phyloP scores from a whole-genome alignment of 2,329 filamentous ascomycete genomes.

The Pezicula rhizophila region DNA sequence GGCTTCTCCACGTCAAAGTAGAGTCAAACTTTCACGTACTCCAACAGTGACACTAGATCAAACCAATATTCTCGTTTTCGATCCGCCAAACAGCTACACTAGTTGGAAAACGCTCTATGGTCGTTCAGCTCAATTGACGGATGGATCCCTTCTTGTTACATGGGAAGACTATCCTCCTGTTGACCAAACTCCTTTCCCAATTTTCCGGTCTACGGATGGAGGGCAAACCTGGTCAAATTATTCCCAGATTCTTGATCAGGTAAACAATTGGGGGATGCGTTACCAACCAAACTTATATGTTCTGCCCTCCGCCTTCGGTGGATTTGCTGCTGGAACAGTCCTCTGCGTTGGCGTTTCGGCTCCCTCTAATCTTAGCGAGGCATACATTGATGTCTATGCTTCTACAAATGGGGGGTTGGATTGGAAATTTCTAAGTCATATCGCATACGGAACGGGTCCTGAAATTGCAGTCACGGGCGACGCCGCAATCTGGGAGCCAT shows the following conservation, averaged over 20 bases:
- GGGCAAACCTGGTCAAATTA: slow-evolving; percentile 54
- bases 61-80: too few relatives aligned
- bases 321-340: slow-evolving; percentile 53
- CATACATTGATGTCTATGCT: slow-evolving; percentile 63
- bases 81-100: slow-evolving; percentile 6
- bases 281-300: slow-evolving; percentile 63
- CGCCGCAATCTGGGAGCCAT: slow-evolving; percentile 67
- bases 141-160: slow-evolving; percentile 37
- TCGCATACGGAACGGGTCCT: slow-evolving; percentile 51
- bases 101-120: slow-evolving; percentile 14
- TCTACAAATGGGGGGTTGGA: slow-evolving; percentile 49
- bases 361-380: slow-evolving; percentile 45
- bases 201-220: slow-evolving; percentile 41
- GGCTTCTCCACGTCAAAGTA: too few relatives aligned
- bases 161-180: slow-evolving; percentile 25
- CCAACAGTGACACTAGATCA: too few relatives aligned
- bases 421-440: slow-evolving; percentile 59
- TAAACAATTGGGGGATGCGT: slow-evolving; percentile 54
- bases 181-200: slow-evolving; percentile 34
- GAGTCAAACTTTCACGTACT: too few relatives aligned
- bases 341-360: slow-evolving; percentile 40
- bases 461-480: slow-evolving; percentile 53
- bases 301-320: slow-evolving; percentile 49
- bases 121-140: slow-evolving; percentile 15
- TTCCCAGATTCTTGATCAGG: slow-evolving; percentile 53